Conservation (phyloP, 148 eudicot genomes). For the Suaeda aralocaspica region DNA sequence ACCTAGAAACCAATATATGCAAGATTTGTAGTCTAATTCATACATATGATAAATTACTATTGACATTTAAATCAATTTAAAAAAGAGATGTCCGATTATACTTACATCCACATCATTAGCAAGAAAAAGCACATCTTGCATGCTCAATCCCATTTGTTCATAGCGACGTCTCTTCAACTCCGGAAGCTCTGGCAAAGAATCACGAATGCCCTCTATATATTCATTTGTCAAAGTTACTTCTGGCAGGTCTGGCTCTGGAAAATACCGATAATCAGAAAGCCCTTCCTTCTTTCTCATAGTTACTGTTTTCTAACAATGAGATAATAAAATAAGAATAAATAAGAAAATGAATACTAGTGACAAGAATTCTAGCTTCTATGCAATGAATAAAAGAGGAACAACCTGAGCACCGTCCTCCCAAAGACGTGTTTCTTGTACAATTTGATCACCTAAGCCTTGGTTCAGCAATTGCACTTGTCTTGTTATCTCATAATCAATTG, state of each 20-base stretch:
- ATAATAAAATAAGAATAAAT: conserved; percentile 26
- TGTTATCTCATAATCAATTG: conserved; percentile 86
- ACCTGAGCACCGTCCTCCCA: conserved; percentile 99
- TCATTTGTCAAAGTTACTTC: conserved; percentile 67
- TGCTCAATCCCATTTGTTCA: conserved; percentile 80
- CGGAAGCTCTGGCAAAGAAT: conserved; percentile 90
- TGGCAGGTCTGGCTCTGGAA: conserved; percentile 97
- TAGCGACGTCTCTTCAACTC: conserved; percentile 88
- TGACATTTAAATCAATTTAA: too few species aligned
- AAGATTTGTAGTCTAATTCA: too few species aligned
- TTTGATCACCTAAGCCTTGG: conserved; percentile 67
- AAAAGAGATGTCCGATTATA: too few species aligned
- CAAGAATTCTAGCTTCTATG: background rate
- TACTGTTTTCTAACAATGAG: conserved; percentile 75
- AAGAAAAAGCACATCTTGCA: conserved; percentile 92
- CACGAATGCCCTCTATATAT: conserved; percentile 53
- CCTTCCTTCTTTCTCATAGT: conserved; percentile 99
- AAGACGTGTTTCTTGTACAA: conserved; percentile 95
- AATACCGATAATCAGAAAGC: conserved; percentile 91
- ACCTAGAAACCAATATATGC: conserved; percentile 2
- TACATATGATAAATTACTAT: too few species aligned
- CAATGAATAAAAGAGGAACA: conserved; percentile 15
- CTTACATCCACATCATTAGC: conserved; percentile 82
- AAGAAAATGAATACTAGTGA: conserved; percentile 13
- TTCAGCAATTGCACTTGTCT: conserved; percentile 72